These are phyloP conservation scores for Liquidambar formosana DNA, from an alignment of 164 flowering plant species.

Conservation along the genomic window DNA sequence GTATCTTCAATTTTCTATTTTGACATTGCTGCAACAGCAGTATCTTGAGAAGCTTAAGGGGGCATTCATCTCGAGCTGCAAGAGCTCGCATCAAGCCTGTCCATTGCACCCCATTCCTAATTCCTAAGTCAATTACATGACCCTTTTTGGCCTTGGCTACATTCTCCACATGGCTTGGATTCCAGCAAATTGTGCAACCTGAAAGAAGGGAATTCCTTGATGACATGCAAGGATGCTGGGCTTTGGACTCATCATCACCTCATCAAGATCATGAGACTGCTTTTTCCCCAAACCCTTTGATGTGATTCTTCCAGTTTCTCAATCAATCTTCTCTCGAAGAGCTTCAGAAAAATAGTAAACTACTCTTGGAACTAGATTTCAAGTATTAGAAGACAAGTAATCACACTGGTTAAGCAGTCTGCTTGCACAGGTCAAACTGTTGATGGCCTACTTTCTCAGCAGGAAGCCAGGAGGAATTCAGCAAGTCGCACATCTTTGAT, in stretches of 20 bases:
- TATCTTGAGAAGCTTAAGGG: conserved; percentile 53
- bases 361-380: conserved; percentile 51
- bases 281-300: conserved; percentile 13
- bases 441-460: conserved; percentile 54
- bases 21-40: conserved; percentile 32
- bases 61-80: conserved; percentile 16
- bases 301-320: conserved; percentile 38
- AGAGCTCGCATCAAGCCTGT: conserved; percentile 57
- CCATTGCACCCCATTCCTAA: conserved; percentile 43
- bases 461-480: conserved; percentile 44
- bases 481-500: conserved; percentile 45
- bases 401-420: conserved; percentile 41
- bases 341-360: conserved; percentile 54
- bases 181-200: conserved; percentile 44
- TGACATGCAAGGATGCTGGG: conserved; percentile 25
- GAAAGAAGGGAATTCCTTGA: conserved; percentile 31
- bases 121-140: conserved; percentile 50
- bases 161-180: conserved; percentile 50
- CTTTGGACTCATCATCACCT: conserved; percentile 19
- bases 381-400: conserved; percentile 32
- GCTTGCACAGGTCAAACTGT: conserved; percentile 43
- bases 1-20: conserved; percentile 26
- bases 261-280: conserved; percentile 18
- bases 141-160: conserved; percentile 40
- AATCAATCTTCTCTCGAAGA: conserved; percentile 47